Evolutionary conservation across 2,329 filamentous ascomycete species (phyloP).

Genomic region (Colletotrichum sp.): DNA sequence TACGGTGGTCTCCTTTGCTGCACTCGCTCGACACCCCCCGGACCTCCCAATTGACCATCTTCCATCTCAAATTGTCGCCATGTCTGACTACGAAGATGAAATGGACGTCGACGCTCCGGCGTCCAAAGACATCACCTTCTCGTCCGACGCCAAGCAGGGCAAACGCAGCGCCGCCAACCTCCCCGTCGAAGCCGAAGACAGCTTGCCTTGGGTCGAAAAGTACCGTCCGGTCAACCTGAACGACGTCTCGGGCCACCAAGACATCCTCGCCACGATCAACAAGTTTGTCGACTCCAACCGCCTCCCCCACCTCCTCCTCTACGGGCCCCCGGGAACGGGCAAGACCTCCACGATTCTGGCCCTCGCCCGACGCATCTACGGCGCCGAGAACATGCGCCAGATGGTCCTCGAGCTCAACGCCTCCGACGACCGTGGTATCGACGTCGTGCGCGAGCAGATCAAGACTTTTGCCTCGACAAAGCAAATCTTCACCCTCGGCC

Average conservation of each 20-base stretch:
- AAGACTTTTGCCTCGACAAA: constrained; percentile 99
- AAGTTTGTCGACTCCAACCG: constrained; percentile 95
- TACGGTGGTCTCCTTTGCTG: background rate
- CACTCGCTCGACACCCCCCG: background rate
- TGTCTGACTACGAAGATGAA: constrained; percentile 67
- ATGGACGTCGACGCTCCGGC: constrained; percentile 64
- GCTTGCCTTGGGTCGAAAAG: constrained; percentile 97
- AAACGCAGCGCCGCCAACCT: constrained; percentile 93
- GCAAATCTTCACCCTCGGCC: constrained; percentile 84
- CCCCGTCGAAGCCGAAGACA: constrained; percentile 92
- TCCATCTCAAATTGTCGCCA: constrained; percentile 27
- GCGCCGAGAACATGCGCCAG: constrained; percentile 88
- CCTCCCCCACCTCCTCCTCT: constrained; percentile 93
- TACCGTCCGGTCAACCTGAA: constrained; percentile 88
- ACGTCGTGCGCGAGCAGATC: constrained; percentile 98
- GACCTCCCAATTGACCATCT: background rate
- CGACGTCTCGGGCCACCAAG: constrained; percentile 95
- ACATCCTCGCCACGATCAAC: constrained; percentile 97
- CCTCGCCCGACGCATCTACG: constrained; percentile 92
- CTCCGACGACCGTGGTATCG: constrained; percentile 95
- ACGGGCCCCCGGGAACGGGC: constrained; percentile 94
- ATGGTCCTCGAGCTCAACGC: constrained; percentile 99
- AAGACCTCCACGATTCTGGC: constrained; percentile 98
- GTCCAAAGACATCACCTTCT: constrained; percentile 67
- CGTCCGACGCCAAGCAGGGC: constrained; percentile 80